Conservation (phyloP, 2,329 filamentous ascomycete genomes). For the Botrytis squamosa region DNA sequence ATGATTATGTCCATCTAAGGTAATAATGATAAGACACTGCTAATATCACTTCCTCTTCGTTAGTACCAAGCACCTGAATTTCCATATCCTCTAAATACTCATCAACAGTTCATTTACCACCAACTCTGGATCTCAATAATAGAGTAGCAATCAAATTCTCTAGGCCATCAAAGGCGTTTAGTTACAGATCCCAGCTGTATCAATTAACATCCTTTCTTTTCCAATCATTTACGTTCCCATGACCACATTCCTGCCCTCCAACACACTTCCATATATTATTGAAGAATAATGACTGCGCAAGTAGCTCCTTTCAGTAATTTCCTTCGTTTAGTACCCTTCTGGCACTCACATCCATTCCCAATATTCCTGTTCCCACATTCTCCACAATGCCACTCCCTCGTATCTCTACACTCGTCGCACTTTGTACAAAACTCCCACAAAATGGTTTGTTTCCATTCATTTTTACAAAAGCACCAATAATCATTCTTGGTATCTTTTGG, state of each 20-base stretch:
- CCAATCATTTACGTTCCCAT: neutral
- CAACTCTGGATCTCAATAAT: neutral
- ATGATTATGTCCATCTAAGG: neutral
- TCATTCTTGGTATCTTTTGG: neutral
- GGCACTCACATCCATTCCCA: neutral
- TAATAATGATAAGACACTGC: neutral
- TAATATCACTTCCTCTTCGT: neutral
- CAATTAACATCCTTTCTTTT: neutral
- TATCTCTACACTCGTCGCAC: conserved; percentile 9
- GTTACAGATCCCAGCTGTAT: neutral
- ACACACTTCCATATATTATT: neutral
- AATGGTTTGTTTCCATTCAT: neutral
- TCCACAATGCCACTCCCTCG: neutral
- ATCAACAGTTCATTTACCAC: neutral
- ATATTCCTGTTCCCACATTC: neutral
- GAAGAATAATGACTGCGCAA: neutral
- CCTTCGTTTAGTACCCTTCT: neutral
- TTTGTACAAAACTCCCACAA: neutral
- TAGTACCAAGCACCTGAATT: neutral
- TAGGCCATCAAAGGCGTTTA: neutral
- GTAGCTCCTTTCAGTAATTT: neutral
- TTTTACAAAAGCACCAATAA: conserved; percentile 16
- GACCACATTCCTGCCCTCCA: neutral
- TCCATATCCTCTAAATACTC: neutral
- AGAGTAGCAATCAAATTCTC: neutral